Evolutionary conservation across 1,139 yeast genomes (phyloP).

Genomic region (Kurtzmaniella quercitrusa): DNA sequence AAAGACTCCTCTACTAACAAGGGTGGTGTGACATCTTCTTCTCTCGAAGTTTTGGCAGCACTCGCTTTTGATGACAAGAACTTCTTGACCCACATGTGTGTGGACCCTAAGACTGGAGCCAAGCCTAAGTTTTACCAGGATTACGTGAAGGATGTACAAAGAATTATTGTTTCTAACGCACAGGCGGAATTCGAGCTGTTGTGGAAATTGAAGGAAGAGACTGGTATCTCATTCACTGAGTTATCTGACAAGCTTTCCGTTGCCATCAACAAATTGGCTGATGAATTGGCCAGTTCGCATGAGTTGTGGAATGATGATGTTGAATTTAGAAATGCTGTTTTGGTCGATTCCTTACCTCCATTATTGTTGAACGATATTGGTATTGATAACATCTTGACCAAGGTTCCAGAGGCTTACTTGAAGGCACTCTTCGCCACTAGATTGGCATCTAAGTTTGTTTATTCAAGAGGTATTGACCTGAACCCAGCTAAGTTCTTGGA

Average conservation of each 20-base stretch:
- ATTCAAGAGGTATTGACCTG: constrained; percentile 77
- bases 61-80: constrained; percentile 84
- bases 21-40: constrained; percentile 98
- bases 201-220: constrained; percentile 69
- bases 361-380: constrained; percentile 71
- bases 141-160: constrained; percentile 83
- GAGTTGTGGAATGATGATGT: constrained; percentile 84
- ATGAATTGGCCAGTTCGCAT: constrained; percentile 77
- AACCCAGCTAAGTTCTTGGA: constrained; percentile 84
- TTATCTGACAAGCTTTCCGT: constrained; percentile 82
- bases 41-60: constrained; percentile 92
- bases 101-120: constrained; percentile 45
- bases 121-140: constrained; percentile 74
- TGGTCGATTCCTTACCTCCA: constrained; percentile 75
- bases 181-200: constrained; percentile 79
- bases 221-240: constrained; percentile 71
- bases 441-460: constrained; percentile 85
- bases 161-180: constrained; percentile 73
- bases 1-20: constrained; percentile 97
- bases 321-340: constrained; percentile 71
- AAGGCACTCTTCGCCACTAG: constrained; percentile 89
- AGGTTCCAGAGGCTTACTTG: constrained; percentile 86
- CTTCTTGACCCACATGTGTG: constrained; percentile 74
- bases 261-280: constrained; percentile 85
- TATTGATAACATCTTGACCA: constrained; percentile 61